Conservation (phyloP, 495 filamentous ascomycete species). For the Astrothelium macrocarpum region DNA sequence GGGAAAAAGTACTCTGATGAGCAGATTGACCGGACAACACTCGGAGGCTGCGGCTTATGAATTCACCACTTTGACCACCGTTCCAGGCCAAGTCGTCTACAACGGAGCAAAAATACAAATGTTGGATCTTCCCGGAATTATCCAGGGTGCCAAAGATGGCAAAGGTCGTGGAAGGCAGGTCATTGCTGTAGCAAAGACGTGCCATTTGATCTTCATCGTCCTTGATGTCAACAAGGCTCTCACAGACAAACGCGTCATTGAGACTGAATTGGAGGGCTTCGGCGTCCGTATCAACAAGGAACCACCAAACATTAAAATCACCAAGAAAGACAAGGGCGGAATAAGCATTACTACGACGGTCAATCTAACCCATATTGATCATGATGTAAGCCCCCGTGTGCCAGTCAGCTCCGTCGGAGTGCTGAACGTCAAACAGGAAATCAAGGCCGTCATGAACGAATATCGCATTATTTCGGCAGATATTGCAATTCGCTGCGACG, state of each 20-base stretch:
- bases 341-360: conserved; percentile 89
- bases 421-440: conserved; percentile 51
- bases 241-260: conserved; percentile 93
- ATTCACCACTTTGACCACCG: conserved; percentile 95
- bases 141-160: conserved; percentile 95
- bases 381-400: conserved; percentile 50
- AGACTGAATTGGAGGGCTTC: conserved; percentile 93
- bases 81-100: conserved; percentile 91
- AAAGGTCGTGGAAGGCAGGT: conserved; percentile 97
- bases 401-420: not conserved
- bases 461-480: conserved; percentile 96
- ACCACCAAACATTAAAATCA: conserved; percentile 95
- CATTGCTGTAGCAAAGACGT: conserved; percentile 97
- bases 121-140: conserved; percentile 97
- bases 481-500: conserved; percentile 95
- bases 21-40: conserved; percentile 84
- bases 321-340: conserved; percentile 98
- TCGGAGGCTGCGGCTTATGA: conserved; percentile 97
- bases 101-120: conserved; percentile 98
- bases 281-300: conserved; percentile 96
- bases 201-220: conserved; percentile 97
- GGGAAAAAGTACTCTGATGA: conserved; percentile 97
- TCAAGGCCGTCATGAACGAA: conserved; percentile 93
- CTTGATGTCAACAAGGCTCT: conserved; percentile 97
- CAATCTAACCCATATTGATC: conserved; percentile 82